A percentile compares a stretch with the other conserved stretches of the same genome.
Evolutionary conservation across 495 filamentous ascomycete genomes (phyloP).

Genomic region (Podospora sp.): DNA sequence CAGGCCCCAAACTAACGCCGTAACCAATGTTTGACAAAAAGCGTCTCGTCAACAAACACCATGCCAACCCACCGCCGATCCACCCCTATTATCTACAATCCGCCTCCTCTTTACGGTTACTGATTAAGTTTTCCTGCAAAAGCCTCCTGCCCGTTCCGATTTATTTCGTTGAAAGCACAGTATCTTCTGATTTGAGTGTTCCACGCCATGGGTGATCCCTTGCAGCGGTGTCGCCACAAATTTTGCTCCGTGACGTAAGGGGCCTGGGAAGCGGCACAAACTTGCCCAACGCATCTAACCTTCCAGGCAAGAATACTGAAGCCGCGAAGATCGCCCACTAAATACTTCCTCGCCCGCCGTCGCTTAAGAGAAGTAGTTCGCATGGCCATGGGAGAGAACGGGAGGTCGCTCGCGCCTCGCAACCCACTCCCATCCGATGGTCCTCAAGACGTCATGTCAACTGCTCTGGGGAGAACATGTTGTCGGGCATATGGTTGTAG

Average conservation of each 20-base stretch:
- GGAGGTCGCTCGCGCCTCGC: background rate
- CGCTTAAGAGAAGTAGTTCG: background rate
- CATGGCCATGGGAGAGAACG: background rate
- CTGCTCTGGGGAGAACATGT: slow-evolving; percentile 27
- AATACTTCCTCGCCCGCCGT: too few relatives aligned
- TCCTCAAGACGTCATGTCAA: background rate
- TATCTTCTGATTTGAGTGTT: background rate
- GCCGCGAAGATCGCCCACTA: too few relatives aligned
- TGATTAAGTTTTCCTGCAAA: background rate
- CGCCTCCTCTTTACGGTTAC: background rate
- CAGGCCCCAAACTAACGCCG: background rate
- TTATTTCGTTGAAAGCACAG: background rate
- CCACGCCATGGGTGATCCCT: background rate
- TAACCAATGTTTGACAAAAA: too few relatives aligned
- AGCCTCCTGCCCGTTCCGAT: background rate
- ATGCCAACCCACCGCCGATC: background rate
- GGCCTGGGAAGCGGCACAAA: background rate
- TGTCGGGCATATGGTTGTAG: slow-evolving; percentile 38
- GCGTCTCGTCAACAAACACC: background rate
- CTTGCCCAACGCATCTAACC: background rate
- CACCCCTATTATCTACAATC: background rate
- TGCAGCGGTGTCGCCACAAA: background rate
- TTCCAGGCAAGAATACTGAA: background rate
- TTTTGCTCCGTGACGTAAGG: background rate
- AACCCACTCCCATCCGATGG: background rate